Evolutionary conservation across 306 rosid genomes (phyloP), one percentile per base, ranked within the genome.

Genomic region (Clitoria ternatea): DNA sequence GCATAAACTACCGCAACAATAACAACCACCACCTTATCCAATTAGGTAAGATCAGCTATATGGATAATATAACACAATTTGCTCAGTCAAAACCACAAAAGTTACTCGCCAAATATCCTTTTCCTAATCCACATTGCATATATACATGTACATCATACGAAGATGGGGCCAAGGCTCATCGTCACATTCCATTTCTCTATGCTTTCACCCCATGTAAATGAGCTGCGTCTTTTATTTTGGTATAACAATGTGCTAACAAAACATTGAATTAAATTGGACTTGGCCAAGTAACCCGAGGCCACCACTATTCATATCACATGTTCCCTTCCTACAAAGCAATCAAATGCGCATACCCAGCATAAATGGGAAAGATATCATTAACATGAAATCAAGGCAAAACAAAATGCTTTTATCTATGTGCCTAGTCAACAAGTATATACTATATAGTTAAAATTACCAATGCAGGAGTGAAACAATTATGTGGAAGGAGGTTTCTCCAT

Each of bases 271-370:
- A 10, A 42, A 17, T 44, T 7, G 10, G 47, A 52, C 52, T 36
- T 36, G 63, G 24, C 50, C 45, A 15, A 40, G 26, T 19, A 71
- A 45, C 30, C 60, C 59, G 17, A 44, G 27, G 40, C 11, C 27
- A 14, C 13, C 20, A 56, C 36, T n/a, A 14, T 48, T 37, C 70
- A 73, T 32, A 73, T 15, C 48, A 47, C 20, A 12, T n/a, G n/a
- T 47, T 2, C 37, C 61, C 53, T 49, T 22, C 11, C 76, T 42
- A 33, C 33, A 70, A 40, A 56, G 53, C 29, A 53, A 69, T 68
- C n/a, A 6, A 29, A 48, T 27, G 64, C 65, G 35, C 37, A 43
- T 30, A 61, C n/a, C 77, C 67, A 50, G 45, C 40, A 36, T 49
- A 69, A 77, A 35, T 59, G 27, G n/a, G 12, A 39, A 60, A 12